Conservation (phyloP, 768 basidiomycete genomes). For the Hemileccinum rubropunctum region DNA sequence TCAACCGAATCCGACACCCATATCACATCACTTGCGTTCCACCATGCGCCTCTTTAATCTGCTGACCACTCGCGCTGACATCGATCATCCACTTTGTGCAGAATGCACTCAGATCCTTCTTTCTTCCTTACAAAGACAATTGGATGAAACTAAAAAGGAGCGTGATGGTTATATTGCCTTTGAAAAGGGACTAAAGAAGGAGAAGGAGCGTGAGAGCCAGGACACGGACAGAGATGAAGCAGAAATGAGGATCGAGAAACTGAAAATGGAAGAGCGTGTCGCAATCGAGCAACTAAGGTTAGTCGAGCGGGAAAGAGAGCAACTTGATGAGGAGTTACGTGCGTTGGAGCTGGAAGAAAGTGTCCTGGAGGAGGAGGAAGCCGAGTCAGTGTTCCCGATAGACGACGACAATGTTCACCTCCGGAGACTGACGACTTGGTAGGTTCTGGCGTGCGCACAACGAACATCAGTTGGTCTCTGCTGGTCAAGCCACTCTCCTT, state of each 20-base stretch:
- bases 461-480: constrained; percentile 59
- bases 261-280: constrained; percentile 65
- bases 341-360: constrained; percentile 76
- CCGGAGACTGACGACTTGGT: constrained; percentile 6
- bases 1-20: constrained; percentile 64
- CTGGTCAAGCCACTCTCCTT: constrained; percentile 66
- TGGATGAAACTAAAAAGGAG: constrained; percentile 90
- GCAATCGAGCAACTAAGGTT: constrained; percentile 72
- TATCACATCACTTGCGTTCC: constrained; percentile 76
- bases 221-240: constrained; percentile 61
- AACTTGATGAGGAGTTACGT: constrained; percentile 70
- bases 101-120: constrained; percentile 90
- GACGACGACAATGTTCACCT: neutral
- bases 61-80: constrained; percentile 70
- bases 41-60: constrained; percentile 73
- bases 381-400: constrained; percentile 53
- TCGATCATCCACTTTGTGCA: constrained; percentile 92
- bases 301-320: constrained; percentile 73
- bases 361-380: constrained; percentile 77
- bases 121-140: constrained; percentile 66
- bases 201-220: constrained; percentile 69
- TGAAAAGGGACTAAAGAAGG: constrained; percentile 82
- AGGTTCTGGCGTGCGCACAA: constrained; percentile 87
- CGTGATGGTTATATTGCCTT: constrained; percentile 92
- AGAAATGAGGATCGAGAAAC: constrained; percentile 67